Base-by-base conservation (phyloP, 495 filamentous ascomycete species). In the Melanomma pulvis-pyrius region DNA sequence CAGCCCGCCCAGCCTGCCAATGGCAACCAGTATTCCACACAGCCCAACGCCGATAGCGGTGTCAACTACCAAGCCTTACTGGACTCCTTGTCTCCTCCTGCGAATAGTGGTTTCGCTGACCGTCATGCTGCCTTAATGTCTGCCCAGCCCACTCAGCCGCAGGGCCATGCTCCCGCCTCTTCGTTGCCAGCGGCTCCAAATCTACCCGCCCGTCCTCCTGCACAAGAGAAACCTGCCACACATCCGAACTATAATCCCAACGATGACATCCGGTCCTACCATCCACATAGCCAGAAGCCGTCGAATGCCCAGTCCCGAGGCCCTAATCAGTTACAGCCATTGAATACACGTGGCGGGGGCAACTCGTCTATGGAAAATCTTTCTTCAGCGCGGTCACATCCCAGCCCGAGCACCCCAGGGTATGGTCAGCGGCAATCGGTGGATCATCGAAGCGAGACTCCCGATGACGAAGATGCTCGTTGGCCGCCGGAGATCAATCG, bases 401-500 rank as follows among this genome's bases (percentile, higher is more conserved):
- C 79, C 65, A 67, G 65, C 68, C 63, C 76, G 67, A 36, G 55
- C 65, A 66, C 61, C 39, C 19, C 65, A 17, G 61, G 53, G 11
- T 71, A 62, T 44, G 65, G 62, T 26, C 69, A 61, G 32, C 68
- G 69, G 19, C 70, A 69, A 15, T 63, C 65, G 30, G n/a, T 69
- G 13, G 61, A 72, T 57, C n/a, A 29, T 73, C 75, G 25, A 7
- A 62, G 62, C 29, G 52, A 50, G 15, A 58, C 69, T 17, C 41
- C 41, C 0, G 65, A 63, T 28, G 71, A 74, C 46, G 77, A 74
- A 48, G 76, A 79, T 26, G 67, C 75, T 13, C 81, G 80, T 9
- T 88, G 83, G 83, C 80, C 80, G 46, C 82, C 83, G 25, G 84
- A 89, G 17, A 79, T 86, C 21, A 85, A 93, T 71, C 87, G 87